phyloP scores from a whole-genome alignment of 176 grass and related monocot species.

The Lolium perenne region DNA sequence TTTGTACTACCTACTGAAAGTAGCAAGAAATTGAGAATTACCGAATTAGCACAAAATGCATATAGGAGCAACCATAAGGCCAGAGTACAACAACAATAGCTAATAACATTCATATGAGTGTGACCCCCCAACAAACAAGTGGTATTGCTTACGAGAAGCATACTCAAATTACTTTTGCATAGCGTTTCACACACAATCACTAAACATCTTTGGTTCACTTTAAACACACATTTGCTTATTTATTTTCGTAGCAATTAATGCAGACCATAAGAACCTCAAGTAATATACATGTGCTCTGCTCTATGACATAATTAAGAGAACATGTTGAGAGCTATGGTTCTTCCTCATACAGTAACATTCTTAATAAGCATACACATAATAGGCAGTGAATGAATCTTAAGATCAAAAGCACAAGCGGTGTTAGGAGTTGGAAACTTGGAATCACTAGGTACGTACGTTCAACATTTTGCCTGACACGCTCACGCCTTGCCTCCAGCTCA shows the following conservation, averaged over 20 bases:
- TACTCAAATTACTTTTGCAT: background rate
- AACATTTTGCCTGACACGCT: slow-evolving; percentile 79
- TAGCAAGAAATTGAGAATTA: background rate
- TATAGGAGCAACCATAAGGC: background rate
- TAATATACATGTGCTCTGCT: background rate
- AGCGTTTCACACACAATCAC: background rate
- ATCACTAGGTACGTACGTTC: slow-evolving; percentile 56
- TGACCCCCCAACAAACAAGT: background rate
- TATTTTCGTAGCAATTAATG: background rate
- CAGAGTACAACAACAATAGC: background rate
- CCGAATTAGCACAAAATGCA: background rate
- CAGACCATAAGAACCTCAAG: background rate
- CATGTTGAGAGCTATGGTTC: background rate
- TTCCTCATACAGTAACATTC: background rate
- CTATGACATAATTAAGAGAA: background rate
- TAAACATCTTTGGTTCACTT: slow-evolving; percentile 17
- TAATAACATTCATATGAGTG: background rate
- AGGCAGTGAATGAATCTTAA: background rate
- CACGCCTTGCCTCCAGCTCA: slow-evolving; percentile 79
- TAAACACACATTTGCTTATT: background rate
- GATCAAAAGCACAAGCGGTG: background rate
- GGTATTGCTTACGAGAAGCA: background rate
- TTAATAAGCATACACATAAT: background rate
- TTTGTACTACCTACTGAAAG: background rate
- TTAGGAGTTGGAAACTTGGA: background rate